phyloP scores from a whole-genome alignment of 148 eudicot species.

The Vaccinium darrowii region DNA sequence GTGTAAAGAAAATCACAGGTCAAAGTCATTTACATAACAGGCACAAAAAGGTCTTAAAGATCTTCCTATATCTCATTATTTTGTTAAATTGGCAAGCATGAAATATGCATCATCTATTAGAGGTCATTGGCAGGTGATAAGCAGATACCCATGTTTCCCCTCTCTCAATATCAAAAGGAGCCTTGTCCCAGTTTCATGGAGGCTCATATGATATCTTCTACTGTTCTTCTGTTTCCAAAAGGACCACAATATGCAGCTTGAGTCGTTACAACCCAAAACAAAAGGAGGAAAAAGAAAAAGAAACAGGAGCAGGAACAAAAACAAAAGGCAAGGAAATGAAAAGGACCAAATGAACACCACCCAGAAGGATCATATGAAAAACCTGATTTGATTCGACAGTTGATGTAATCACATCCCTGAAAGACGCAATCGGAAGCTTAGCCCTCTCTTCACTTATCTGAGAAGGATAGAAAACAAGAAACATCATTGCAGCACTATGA shows the following conservation, averaged over 20 bases:
- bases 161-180: background rate
- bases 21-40: background rate
- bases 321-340: background rate
- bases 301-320: background rate
- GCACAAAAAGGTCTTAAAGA: background rate
- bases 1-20: background rate
- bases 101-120: background rate
- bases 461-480: slow-evolving; percentile 13
- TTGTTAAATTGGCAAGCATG: background rate
- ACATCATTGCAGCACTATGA: background rate
- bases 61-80: background rate
- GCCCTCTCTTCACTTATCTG: slow-evolving; percentile 69
- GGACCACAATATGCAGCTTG: background rate
- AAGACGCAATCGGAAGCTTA: slow-evolving; percentile 88
- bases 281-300: background rate
- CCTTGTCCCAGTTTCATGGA: background rate
- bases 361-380: slow-evolving; percentile 20
- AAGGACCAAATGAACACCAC: background rate
- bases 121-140: slow-evolving; percentile 1
- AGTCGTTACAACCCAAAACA: background rate
- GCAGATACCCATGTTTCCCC: background rate
- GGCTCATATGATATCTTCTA: background rate
- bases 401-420: slow-evolving; percentile 62
- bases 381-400: slow-evolving; percentile 74
- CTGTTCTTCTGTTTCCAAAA: background rate